Conservation (phyloP, 495 filamentous ascomycete species). For the Neurospora sp. region DNA sequence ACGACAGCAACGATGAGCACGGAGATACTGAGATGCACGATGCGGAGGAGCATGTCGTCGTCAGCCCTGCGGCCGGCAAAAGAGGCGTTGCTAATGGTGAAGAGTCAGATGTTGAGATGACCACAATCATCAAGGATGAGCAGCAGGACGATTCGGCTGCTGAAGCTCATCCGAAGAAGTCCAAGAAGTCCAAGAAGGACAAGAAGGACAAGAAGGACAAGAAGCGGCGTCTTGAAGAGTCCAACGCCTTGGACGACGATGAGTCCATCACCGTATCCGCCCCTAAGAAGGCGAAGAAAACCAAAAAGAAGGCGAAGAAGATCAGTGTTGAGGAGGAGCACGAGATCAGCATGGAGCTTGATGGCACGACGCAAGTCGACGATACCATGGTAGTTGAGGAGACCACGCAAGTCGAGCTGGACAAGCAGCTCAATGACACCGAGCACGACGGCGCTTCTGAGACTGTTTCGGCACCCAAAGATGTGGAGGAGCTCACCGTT, state of each 20-base stretch:
- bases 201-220: background rate
- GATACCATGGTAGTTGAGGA: background rate
- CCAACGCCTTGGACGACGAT: background rate
- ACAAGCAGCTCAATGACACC: background rate
- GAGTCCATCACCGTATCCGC: background rate
- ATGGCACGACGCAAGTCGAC: background rate
- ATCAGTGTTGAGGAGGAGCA: background rate
- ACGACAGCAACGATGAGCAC: background rate
- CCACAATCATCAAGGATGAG: background rate
- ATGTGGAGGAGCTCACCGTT: background rate
- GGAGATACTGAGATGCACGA: background rate
- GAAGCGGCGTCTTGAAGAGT: background rate
- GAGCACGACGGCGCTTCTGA: background rate
- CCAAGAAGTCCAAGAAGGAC: background rate
- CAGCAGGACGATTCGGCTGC: background rate
- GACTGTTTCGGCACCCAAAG: background rate
- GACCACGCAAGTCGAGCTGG: background rate
- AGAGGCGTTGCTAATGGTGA: background rate
- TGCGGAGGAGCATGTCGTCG: background rate
- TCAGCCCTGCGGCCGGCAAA: background rate
- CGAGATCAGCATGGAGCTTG: background rate
- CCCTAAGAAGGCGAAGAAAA: background rate
- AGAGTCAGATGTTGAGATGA: background rate
- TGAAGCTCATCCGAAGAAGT: background rate
- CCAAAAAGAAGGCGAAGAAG: background rate